Base-by-base conservation (phyloP, 2,329 filamentous ascomycete species). In the Nannizzia gypsea region DNA sequence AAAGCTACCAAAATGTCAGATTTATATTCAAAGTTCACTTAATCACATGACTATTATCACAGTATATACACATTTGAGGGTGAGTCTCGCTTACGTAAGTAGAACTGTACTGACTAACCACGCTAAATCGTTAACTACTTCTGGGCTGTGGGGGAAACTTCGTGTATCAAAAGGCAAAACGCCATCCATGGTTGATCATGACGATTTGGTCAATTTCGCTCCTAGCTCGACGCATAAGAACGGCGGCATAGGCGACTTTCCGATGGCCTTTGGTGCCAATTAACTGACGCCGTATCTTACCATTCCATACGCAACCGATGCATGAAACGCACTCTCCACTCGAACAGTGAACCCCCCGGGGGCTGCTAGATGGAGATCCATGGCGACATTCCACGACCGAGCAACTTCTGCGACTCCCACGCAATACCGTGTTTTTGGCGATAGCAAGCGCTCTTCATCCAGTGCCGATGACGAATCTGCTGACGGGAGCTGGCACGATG, bases 331-430 rank as follows among this genome's bases (percentile, higher is more conserved):
- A 34, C 50, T 54, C 57, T 59, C 20, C 57, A 57, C 56, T 56
- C 57, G 57, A 64, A 60, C 46, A 59, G 60, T 60, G 60, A 64
- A 60, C 61, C 60, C 50, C 44, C 60, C 54, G 54, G 62, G 62
- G 66, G 65, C 65, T 70, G 67, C 72, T 74, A 70, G 66, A 75
- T 75, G 74, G 74, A 74, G 71, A 70, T 69, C 66, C 66, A 76
- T 76, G 74, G 74, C 74, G 72, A 74, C 74, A 68, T 72, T 68
- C 67, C 71, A 73, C 66, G 72, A 74, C 67, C 70, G 69, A 68
- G 68, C 68, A 64, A 74, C 71, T 69, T 75, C 74, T 60, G 70
- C 69, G 62, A 72, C 70, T 64, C 74, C 74, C 62, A 72, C 70
- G 65, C 73, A 75, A 65, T 69, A 73, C n/a, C 74, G 72, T 58